Evolutionary conservation across 2,329 filamentous ascomycete genomes (phyloP).

Genomic region (Elsinoe perseae): DNA sequence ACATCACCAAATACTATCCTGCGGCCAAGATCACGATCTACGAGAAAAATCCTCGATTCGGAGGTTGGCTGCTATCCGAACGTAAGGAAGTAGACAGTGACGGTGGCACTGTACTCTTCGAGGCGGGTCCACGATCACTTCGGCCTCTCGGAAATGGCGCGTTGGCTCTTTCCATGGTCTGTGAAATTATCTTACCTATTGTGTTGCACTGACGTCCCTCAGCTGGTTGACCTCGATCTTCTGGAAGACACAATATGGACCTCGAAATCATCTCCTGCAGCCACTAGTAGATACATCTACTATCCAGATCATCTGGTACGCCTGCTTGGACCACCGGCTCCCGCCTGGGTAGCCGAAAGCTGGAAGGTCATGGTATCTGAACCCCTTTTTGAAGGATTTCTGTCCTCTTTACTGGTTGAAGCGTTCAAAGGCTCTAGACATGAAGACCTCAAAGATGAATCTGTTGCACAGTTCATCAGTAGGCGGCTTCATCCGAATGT

Average conservation of each 20-base stretch:
- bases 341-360: conserved; percentile 29
- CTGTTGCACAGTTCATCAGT: conserved; percentile 59
- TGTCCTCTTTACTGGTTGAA: conserved; percentile 33
- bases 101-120: conserved; percentile 63
- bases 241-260: conserved; percentile 50
- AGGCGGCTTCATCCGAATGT: conserved; percentile 48
- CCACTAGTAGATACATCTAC: conserved; percentile 70
- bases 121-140: conserved; percentile 74
- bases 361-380: conserved; percentile 40
- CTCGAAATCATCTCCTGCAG: conserved; percentile 42
- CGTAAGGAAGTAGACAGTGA: conserved; percentile 53
- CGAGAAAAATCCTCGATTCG: conserved; percentile 61
- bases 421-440: conserved; percentile 24
- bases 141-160: conserved; percentile 53
- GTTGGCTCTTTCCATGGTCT: conserved; percentile 63
- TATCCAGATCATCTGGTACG: conserved; percentile 74
- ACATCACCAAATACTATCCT: conserved; percentile 61
- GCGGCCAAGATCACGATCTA: conserved; percentile 69
- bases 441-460: conserved; percentile 53
- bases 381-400: conserved; percentile 47
- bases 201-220: conserved; percentile 7
- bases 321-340: conserved; percentile 42
- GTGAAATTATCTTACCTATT: conserved; percentile 21
- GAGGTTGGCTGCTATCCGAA: conserved; percentile 76
- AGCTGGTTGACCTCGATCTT: conserved; percentile 54